Evolutionary conservation across 2,329 filamentous ascomycete genomes (phyloP).

Genomic region (Pseudogymnoascus sp.): DNA sequence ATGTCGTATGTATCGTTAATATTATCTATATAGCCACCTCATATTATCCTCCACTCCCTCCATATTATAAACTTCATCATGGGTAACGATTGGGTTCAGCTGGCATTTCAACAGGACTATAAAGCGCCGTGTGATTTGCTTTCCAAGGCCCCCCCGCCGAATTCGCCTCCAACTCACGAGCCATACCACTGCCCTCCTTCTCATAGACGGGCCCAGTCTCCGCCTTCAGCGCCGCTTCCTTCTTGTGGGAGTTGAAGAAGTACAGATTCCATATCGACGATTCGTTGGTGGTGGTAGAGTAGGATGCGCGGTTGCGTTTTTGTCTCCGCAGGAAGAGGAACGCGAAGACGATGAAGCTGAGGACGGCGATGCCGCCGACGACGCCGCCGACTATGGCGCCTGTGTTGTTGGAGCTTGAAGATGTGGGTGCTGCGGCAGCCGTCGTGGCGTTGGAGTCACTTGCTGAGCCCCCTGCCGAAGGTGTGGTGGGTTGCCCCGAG

Average conservation of each 20-base stretch:
- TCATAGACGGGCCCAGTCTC: neutral
- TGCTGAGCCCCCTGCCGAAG: neutral
- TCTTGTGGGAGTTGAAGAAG: neutral
- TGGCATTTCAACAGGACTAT: neutral
- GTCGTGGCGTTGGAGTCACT: neutral
- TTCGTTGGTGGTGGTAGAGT: neutral
- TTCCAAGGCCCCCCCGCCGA: neutral
- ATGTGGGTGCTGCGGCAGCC: neutral
- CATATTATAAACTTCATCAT: neutral
- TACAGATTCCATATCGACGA: neutral
- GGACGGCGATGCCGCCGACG: slow-evolving; percentile 28
- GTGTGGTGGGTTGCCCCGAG: neutral
- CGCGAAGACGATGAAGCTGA: slow-evolving; percentile 23
- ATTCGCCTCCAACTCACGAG: neutral
- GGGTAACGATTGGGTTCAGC: neutral
- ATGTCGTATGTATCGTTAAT: neutral
- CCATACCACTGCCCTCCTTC: neutral
- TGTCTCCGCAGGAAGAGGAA: slow-evolving; percentile 10
- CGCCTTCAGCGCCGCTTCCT: too few relatives aligned
- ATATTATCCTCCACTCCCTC: neutral
- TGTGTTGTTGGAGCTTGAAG: slow-evolving; percentile 13
- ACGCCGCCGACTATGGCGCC: slow-evolving; percentile 30
- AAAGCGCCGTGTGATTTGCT: neutral
- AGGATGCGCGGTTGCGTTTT: neutral
- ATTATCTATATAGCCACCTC: neutral